Evolutionary conservation across 352 stramenopile species (phyloP), one percentile per base, ranked within the genome.

Genomic region (Globisporangium spinosum): DNA sequence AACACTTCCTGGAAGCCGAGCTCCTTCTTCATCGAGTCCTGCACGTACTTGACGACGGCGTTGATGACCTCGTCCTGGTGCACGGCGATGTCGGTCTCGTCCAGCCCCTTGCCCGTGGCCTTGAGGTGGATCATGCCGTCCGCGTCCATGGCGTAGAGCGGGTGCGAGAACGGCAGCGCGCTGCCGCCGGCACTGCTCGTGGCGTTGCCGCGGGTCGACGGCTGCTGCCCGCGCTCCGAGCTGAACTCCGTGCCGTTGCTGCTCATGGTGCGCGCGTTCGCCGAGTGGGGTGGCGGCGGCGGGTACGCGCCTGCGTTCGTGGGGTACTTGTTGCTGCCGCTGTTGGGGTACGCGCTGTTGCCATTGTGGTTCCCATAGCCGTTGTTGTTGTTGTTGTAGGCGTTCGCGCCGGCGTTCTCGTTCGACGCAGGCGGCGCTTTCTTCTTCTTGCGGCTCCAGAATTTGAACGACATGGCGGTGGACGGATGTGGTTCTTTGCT

Each of bases 21-120:
- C 65, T 94, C 82, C 20, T 83, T 83, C 12, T 74, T 72, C 88
- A 95, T 95, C 57, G 84, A 93, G 69, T 94, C 86, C 56, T 95
- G 86, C 40, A 95, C 88, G 66, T 94, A 93, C 70, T 88, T 87
- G 58, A 94, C 88, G 15, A 94, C 84, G 6, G 86, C 77, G 69
- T 91, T 94, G 73, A 94, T 90, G 68, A 95, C 91, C 67, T 95
- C 88, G 60, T 95, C 88, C 73, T 94, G 86, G 71, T 94, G 86
- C n/a, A 94, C 86, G 1, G 86, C 83, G 67, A 95, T 79, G 63
- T 95, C 88, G 34, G 85, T 89, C 69, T 94, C 86, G 64, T 94
- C 83, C 2, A 95, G 70, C 0, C 79, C 83, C 62, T 93, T 94
- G 69, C 83, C 86, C 34, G 88, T 94, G 34, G 86, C 86, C 71